phyloP scores from a whole-genome alignment of 352 stramenopile species.

The Pythium insidiosum region DNA sequence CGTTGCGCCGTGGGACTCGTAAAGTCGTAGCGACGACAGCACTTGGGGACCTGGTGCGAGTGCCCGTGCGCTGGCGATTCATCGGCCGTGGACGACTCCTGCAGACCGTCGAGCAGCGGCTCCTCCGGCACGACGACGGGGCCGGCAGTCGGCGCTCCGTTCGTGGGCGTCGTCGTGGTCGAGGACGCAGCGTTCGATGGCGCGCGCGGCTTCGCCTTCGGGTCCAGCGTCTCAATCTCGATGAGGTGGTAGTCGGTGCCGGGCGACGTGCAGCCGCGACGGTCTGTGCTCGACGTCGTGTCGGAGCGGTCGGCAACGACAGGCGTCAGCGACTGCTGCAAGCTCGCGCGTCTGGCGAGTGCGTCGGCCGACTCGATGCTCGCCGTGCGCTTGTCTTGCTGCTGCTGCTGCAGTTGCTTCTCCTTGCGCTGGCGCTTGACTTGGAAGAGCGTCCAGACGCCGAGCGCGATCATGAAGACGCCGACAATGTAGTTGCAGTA shows the following conservation, averaged over 20 bases:
- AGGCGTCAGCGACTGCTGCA: no score
- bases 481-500: slow-evolving; percentile 71
- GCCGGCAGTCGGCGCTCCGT: no score
- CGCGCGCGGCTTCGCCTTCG: no score
- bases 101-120: no score
- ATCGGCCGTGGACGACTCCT: no score
- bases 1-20: slow-evolving; percentile 43
- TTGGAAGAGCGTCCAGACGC: slow-evolving; percentile 39
- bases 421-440: slow-evolving; percentile 41
- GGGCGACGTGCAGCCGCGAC: background rate
- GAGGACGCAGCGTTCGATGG: no score
- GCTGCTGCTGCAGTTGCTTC: no score
- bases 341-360: no score
- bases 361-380: no score
- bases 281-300: background rate
- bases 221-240: background rate
- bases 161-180: slow-evolving; percentile 3
- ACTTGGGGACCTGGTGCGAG: slow-evolving; percentile 13
- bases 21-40: slow-evolving; percentile 17
- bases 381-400: no score
- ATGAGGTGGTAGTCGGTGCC: background rate
- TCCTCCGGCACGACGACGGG: no score
- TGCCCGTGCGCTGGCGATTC: no score
- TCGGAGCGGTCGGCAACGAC: background rate
- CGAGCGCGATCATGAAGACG: slow-evolving; percentile 66